Evolutionary conservation across 352 stramenopile genomes (phyloP), one percentile per base, ranked within the genome.

Genomic region (Globisporangium polare): DNA sequence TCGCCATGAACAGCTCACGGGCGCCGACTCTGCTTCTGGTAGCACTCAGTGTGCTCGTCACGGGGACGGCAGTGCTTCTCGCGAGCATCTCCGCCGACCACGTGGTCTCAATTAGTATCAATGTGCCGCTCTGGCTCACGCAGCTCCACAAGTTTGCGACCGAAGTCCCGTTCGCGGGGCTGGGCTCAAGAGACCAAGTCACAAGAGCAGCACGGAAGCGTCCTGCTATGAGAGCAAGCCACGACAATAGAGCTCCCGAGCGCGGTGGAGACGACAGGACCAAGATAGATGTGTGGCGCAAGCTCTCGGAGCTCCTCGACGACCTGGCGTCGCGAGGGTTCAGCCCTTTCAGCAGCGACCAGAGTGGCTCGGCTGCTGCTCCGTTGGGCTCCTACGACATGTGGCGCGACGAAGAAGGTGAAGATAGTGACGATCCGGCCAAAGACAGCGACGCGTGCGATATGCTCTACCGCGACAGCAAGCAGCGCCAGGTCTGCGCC

Each of bases 401-500:
- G 50, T 65, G 59, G 59, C 42, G 8, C 5, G 50, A 29, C 10
- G 50, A 49, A 27, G 35, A 54, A 24, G 39, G 13, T 22, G 20
- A 60, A 7, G 20, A 0, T 6, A n/a, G n/a, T n/a, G 33, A 31
- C n/a, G 12, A n/a, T 18, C 2, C 35, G 7, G 24, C 15, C 10
- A 18, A 33, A 22, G 62, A 81, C 52, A 60, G 57, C 24, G 80
- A 89, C 62, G 72, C 83, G 62, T 89, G 78, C 53, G 8, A 68
- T 3, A 49, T 50, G n/a, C 50, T 73, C 29, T 69, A 76, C 43
- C 67, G 47, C 37, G 75, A 89, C 60, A 67, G 67, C 43, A 76
- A 75, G 27, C 69, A 78, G 54, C 65, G 67, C 46, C 68, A 83
- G 35, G 58, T 89, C 35, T 88, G 78, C 53, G 57, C 77, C 58